Conservation (phyloP, 352 stramenopile species). For the Pythium periplocum region DNA sequence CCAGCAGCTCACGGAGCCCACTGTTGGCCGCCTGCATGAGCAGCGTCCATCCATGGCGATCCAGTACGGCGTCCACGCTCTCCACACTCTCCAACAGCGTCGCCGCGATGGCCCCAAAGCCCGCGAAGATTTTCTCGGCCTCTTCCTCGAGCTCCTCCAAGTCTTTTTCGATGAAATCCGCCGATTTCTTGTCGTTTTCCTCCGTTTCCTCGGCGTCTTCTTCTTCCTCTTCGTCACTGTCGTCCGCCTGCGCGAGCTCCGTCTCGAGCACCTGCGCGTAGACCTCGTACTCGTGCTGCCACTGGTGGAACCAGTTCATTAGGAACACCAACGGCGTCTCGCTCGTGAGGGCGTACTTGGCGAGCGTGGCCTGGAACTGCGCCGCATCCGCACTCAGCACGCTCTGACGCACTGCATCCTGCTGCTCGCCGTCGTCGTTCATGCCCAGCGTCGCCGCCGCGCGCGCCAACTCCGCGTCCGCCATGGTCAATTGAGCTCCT, state of each 20-base stretch:
- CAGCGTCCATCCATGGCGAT: constrained; percentile 78
- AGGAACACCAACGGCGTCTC: constrained; percentile 51
- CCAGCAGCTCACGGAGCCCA: constrained; percentile 45
- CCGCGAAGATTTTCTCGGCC: constrained; percentile 55
- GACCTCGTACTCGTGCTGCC: constrained; percentile 84
- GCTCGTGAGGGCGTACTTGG: constrained; percentile 10
- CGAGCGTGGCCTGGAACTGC: constrained; percentile 32
- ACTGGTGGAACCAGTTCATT: constrained; percentile 85
- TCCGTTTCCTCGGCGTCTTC: constrained; percentile 11
- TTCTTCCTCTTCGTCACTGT: constrained; percentile 20
- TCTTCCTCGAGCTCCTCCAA: constrained; percentile 71
- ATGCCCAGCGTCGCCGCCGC: constrained; percentile 33
- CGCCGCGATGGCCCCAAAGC: constrained; percentile 50
- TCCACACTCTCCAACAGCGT: constrained; percentile 40
- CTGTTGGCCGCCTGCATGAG: constrained; percentile 84
- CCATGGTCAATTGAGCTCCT: constrained; percentile 12
- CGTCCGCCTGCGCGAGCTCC: constrained; percentile 35
- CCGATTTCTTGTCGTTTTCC: constrained; percentile 4
- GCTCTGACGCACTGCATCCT: constrained; percentile 57
- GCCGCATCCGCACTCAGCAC: constrained; percentile 46
- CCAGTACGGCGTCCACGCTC: constrained; percentile 43
- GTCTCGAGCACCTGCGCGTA: constrained; percentile 67
- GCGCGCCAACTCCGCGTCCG: constrained; percentile 37
- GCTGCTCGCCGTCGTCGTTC: constrained; percentile 25
- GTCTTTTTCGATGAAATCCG: constrained; percentile 42